A percentile compares a stretch with the other conserved stretches of the same genome.
Evolutionary conservation across 2,329 filamentous ascomycete genomes (phyloP).

Genomic region (Neofusicoccum sp.): DNA sequence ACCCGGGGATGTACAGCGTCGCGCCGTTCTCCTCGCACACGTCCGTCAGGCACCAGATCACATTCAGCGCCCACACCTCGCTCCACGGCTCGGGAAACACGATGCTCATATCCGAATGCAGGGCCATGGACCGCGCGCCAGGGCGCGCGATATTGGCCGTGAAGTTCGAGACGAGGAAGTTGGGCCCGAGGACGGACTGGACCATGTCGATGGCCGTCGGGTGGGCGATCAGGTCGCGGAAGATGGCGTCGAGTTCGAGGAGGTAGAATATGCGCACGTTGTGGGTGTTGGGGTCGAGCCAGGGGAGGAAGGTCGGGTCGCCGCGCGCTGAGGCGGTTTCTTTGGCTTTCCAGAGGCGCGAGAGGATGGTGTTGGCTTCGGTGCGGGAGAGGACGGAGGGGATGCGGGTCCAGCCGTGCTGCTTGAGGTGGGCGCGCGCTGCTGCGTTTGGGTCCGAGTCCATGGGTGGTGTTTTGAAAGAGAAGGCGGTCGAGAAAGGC

Average conservation of each 20-base stretch:
- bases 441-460: constrained; percentile 8
- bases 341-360: constrained; percentile 28
- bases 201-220: constrained; percentile 31
- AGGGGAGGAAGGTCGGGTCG: constrained; percentile 25
- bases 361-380: constrained; percentile 22
- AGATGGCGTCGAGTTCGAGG: constrained; percentile 30
- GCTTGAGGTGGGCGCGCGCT: constrained; percentile 23
- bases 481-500: too few relatives aligned
- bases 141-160: constrained; percentile 38
- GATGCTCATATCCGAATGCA: constrained; percentile 37
- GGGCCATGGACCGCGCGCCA: constrained; percentile 28
- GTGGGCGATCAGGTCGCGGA: constrained; percentile 29
- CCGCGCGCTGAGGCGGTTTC: constrained; percentile 25
- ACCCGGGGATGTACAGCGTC: constrained; percentile 22
- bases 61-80: constrained; percentile 23
- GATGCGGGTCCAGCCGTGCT: constrained; percentile 29
- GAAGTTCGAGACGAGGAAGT: constrained; percentile 37
- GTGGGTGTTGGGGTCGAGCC: constrained; percentile 30
- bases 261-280: constrained; percentile 36
- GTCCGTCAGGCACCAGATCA: constrained; percentile 35
- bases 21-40: constrained; percentile 31
- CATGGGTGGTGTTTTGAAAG: constrained; percentile 15
- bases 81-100: constrained; percentile 36
- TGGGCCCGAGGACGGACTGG: constrained; percentile 28
- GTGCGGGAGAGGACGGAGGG: constrained; percentile 26